phyloP scores from a whole-genome alignment of 1,284 basidiomycete genomes.

The Coniophora puteana region DNA sequence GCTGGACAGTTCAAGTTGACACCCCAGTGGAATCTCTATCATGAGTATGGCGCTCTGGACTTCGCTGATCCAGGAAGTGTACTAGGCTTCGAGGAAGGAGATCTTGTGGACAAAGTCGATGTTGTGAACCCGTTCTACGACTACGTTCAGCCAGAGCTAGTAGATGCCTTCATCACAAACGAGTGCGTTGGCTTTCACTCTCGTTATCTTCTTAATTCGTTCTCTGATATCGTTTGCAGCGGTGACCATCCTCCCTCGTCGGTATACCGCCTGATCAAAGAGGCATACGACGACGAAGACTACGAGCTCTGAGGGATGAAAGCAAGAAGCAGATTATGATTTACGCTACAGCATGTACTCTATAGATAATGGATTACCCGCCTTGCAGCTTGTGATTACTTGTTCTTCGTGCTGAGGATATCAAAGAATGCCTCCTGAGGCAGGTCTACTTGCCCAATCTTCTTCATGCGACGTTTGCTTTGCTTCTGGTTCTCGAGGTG shows the following conservation, averaged over 20 bases:
- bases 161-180: conserved; percentile 95
- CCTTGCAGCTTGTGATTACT: conserved; percentile 1
- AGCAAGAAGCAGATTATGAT: too few species aligned
- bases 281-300: conserved; percentile 91
- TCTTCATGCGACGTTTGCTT: conserved; percentile 84
- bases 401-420: conserved; percentile 59
- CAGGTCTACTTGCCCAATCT: conserved; percentile 81
- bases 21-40: conserved; percentile 90
- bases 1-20: conserved; percentile 97
- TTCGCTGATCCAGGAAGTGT: conserved; percentile 85
- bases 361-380: too few species aligned
- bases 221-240: conserved; percentile 36
- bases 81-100: conserved; percentile 76
- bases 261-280: conserved; percentile 86
- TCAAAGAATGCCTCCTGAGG: conserved; percentile 92
- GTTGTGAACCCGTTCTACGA: conserved; percentile 93
- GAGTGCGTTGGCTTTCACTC: conserved; percentile 60
- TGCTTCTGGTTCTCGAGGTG: conserved; percentile 92
- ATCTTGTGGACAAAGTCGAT: conserved; percentile 80
- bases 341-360: too few species aligned
- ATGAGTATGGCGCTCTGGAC: conserved; percentile 84
- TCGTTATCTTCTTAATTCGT: conserved; percentile 5
- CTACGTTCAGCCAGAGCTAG: conserved; percentile 88
- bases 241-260: conserved; percentile 92
- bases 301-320: conserved; percentile 54